Evolutionary conservation across 331 rosid genomes (phyloP).

Genomic region (Pyrus hybrid): DNA sequence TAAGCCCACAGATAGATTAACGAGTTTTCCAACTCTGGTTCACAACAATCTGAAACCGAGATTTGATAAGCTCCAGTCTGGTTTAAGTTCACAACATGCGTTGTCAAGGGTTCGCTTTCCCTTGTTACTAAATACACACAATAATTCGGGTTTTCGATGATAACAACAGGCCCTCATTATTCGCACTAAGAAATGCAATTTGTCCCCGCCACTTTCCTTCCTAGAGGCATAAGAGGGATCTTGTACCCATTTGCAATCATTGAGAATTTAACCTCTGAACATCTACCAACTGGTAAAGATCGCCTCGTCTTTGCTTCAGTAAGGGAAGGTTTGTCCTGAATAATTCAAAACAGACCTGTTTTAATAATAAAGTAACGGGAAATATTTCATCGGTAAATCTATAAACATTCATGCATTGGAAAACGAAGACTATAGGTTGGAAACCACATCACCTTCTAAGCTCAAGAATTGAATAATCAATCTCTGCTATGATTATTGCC

Average conservation of each 20-base stretch:
- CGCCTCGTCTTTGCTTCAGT: conserved; percentile 83
- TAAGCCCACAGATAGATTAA: neutral
- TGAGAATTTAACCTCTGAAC: conserved; percentile 59
- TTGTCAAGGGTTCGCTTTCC: neutral
- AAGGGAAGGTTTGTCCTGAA: conserved; percentile 74
- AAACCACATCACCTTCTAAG: conserved; percentile 44
- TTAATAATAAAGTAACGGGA: too few relatives aligned
- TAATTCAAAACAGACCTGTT: conserved; percentile 9
- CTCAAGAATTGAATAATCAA: conserved; percentile 65
- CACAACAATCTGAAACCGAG: neutral
- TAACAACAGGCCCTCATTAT: neutral
- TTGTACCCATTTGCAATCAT: conserved; percentile 6
- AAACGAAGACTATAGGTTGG: neutral
- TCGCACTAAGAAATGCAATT: neutral
- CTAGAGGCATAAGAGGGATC: neutral
- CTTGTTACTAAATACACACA: neutral
- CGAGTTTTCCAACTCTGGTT: neutral
- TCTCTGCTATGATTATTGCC: conserved; percentile 60
- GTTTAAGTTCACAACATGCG: neutral
- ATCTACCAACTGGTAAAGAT: conserved; percentile 93
- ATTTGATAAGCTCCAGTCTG: neutral
- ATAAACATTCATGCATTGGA: neutral
- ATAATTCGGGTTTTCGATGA: neutral
- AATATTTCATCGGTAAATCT: neutral
- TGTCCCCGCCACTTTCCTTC: neutral